A percentile compares a stretch with the other conserved stretches of the same genome.
Conservation (phyloP, 192 early-diverging fungal species). For the Endogone sp. region DNA sequence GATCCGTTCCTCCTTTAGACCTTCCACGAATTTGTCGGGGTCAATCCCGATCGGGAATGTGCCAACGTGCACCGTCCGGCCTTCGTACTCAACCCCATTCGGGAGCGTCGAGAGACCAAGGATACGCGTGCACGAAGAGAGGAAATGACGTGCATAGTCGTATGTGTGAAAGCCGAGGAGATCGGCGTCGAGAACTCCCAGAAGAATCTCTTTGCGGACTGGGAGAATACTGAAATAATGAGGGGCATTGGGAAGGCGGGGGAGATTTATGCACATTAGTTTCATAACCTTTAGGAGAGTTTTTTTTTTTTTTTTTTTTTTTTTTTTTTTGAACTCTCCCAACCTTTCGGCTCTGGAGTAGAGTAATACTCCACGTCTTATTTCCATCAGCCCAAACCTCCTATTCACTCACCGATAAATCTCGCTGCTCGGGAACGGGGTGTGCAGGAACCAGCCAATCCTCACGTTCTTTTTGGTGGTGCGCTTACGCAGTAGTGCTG, state of each 20-base stretch:
- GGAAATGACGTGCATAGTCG: slow-evolving; percentile 98
- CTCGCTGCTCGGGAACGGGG: slow-evolving; percentile 95
- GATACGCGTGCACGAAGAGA: slow-evolving; percentile 95
- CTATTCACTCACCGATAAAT: slow-evolving; percentile 85
- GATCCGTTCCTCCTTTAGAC: slow-evolving; percentile 66
- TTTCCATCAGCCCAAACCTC: too few relatives aligned
- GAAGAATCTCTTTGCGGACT: slow-evolving; percentile 88
- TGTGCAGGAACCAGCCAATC: slow-evolving; percentile 99
- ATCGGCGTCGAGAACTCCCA: slow-evolving; percentile 89
- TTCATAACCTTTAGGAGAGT: too few relatives aligned
- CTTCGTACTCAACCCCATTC: slow-evolving; percentile 91
- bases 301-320: slow-evolving; percentile 9
- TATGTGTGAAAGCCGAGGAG: slow-evolving; percentile 99
- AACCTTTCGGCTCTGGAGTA: slow-evolving; percentile 20
- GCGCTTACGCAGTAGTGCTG: slow-evolving; percentile 75
- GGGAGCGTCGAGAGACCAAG: slow-evolving; percentile 91
- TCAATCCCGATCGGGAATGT: slow-evolving; percentile 99
- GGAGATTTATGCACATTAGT: not conserved
- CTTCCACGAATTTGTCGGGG: slow-evolving; percentile 88
- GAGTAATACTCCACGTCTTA: too few relatives aligned
- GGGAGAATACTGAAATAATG: slow-evolving; percentile 70
- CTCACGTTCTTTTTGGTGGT: slow-evolving; percentile 70
- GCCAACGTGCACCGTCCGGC: slow-evolving; percentile 90
- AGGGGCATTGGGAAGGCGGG: not conserved
- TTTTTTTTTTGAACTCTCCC: too few relatives aligned